Conservation (phyloP, 257 asterid species). For the Solanum dulcamara region DNA sequence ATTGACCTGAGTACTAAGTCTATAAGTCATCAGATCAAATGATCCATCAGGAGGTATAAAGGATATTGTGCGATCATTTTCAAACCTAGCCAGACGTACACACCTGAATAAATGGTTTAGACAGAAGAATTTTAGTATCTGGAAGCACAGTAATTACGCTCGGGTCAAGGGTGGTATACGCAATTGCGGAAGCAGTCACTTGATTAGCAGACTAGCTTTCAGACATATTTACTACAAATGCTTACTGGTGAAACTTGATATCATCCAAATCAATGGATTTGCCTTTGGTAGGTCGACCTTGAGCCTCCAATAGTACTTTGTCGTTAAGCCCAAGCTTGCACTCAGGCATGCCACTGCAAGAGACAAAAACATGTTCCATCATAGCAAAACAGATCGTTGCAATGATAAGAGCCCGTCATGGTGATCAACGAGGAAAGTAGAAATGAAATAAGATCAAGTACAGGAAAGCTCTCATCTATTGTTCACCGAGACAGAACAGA, state of each 20-base stretch:
- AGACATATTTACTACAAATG: neutral
- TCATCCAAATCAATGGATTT: constrained; percentile 96
- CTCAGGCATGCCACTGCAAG: constrained; percentile 98
- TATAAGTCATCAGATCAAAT: constrained; percentile 98
- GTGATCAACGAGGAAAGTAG: neutral
- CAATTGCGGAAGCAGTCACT: neutral
- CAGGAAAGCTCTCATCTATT: neutral
- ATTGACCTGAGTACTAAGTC: constrained; percentile 95
- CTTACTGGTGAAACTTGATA: constrained; percentile 98
- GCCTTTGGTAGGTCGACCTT: constrained; percentile 91
- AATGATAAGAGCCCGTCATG: neutral
- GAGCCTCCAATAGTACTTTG: constrained; percentile 89
- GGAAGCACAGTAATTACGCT: neutral
- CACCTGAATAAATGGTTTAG: constrained; percentile 45
- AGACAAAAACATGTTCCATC: neutral
- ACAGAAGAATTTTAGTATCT: neutral
- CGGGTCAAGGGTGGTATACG: neutral
- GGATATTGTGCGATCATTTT: constrained; percentile 91
- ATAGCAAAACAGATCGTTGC: neutral
- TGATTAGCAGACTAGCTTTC: neutral
- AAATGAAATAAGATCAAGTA: neutral
- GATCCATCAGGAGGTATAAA: constrained; percentile 99
- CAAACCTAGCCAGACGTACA: constrained; percentile 95
- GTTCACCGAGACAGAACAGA: neutral
- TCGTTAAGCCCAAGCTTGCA: constrained; percentile 99